Base-by-base conservation (phyloP, 2,329 filamentous ascomycete genomes). In the Dendrostoma leiphaemia region DNA sequence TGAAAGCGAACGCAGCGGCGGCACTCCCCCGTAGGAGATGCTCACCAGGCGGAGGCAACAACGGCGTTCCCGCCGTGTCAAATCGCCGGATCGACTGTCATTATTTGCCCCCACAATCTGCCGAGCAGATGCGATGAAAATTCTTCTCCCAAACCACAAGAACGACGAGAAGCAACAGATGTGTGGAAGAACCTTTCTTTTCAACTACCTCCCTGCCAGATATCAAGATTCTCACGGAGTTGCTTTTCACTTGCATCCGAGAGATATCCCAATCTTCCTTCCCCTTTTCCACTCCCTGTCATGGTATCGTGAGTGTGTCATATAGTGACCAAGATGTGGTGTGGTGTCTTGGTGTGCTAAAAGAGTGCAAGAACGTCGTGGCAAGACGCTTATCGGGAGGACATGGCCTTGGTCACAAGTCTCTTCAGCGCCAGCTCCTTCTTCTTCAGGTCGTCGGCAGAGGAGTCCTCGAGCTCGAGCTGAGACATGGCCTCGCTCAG, bases 341-440 rank as follows among this genome's bases (percentile, higher is more conserved):
- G 31, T 24, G 15, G 21, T 21, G 29, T 48, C 45, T 54, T 50
- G 48, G 35, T 34, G 46, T 34, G 46, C 54, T 43, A 51, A 35
- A 48, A 48, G 45, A 35, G 45, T n/a, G 45, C 24, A 32, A 34
- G 17, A 35, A 19, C 54, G 35, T 43, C 40, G 50, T 44, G 10
- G n/a, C 37, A 17, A 47, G 13, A 15, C 46, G 47, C 40, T 85
- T 92, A 96, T 77, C 90, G 87, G 70, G 90, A 92, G 62, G 90
- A 86, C 90, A 96, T 96, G 68, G 90, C 92, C 89, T 97, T 99
- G 78, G 94, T 99, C 68, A 99, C 92, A 65, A 96, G 85, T 70
- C 94, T 85, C 91, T 97, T 99, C 62, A 99, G 85, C 59, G 91
- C 91, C 64, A 99, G 82, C 84, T 99, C 94, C 88, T 97, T 96